A percentile compares a stretch with the other conserved stretches of the same genome.
Evolutionary conservation across 2,329 filamentous ascomycete genomes (phyloP).

Genomic region (Purpureocillium lavendulum): DNA sequence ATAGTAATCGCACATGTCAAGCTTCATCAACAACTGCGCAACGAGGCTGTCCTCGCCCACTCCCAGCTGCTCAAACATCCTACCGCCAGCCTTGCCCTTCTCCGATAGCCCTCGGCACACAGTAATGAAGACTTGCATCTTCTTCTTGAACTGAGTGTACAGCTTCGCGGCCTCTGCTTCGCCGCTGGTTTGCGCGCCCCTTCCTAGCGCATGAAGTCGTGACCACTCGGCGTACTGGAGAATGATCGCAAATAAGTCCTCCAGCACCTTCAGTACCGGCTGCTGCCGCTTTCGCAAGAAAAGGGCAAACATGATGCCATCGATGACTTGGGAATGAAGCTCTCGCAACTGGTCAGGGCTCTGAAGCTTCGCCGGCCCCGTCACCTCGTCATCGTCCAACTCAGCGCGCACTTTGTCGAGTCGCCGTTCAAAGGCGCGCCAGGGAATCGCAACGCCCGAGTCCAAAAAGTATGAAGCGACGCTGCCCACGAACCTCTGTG

Average conservation of each 20-base stretch:
- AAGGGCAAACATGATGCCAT: constrained; percentile 65
- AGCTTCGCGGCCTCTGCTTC: constrained; percentile 30
- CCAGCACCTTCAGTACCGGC: constrained; percentile 62
- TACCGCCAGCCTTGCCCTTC: constrained; percentile 39
- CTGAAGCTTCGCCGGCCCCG: constrained; percentile 17
- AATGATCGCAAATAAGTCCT: constrained; percentile 68
- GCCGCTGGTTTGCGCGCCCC: constrained; percentile 9
- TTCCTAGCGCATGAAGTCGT: constrained; percentile 27
- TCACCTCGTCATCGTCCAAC: constrained; percentile 35
- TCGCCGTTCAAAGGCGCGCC: constrained; percentile 60
- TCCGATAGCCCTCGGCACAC: constrained; percentile 62
- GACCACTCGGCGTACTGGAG: constrained; percentile 57
- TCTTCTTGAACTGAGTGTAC: constrained; percentile 60
- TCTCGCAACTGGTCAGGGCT: constrained; percentile 61
- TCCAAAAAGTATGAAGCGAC: constrained; percentile 75
- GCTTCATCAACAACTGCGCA: constrained; percentile 56
- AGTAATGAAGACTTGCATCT: constrained; percentile 64
- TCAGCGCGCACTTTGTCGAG: constrained; percentile 54
- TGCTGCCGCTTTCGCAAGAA: constrained; percentile 68
- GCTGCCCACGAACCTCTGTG: constrained; percentile 68
- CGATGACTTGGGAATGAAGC: constrained; percentile 64
- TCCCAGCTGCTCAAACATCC: constrained; percentile 20
- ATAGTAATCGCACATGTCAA: constrained; percentile 68
- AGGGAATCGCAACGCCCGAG: constrained; percentile 63
- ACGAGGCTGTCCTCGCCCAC: constrained; percentile 49